Percentiles rank a stretch among this genome's conserved stretches.
These are phyloP conservation scores for Rhodotorula sp. DNA, from an alignment of 1,284 basidiomycete genomes.

Conservation along the genomic window DNA sequence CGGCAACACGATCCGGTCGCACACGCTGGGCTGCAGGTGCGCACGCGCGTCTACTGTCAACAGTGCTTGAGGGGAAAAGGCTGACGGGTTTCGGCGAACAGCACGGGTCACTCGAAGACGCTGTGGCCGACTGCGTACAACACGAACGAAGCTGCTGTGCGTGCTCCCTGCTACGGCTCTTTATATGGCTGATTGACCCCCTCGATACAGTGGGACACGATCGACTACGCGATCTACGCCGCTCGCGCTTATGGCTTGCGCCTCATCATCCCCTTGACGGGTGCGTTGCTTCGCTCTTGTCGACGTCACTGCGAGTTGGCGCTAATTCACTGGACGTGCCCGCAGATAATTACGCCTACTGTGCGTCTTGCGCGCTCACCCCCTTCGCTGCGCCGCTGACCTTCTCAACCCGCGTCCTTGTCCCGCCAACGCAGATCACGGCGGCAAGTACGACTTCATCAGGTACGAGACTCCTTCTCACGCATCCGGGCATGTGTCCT, in stretches of 20 bases:
- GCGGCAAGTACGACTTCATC: slow-evolving; percentile 44
- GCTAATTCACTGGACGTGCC: rapidly evolving
- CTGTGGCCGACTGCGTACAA: slow-evolving; percentile 37
- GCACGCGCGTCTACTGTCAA: background rate
- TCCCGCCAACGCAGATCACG: slow-evolving; percentile 27
- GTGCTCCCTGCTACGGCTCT: slow-evolving; percentile 7
- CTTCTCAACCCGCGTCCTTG: background rate
- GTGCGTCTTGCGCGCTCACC: background rate
- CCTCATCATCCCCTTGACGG: slow-evolving; percentile 51
- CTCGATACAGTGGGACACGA: slow-evolving; percentile 45
- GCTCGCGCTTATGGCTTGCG: slow-evolving; percentile 50
- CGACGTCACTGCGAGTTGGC: background rate
- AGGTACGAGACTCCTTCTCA: too few species aligned
- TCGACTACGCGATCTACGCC: slow-evolving; percentile 52
- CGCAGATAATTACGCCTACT: slow-evolving; percentile 39
- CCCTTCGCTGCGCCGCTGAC: background rate
- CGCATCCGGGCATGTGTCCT: too few species aligned
- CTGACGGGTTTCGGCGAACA: slow-evolving; percentile 24
- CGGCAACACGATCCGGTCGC: slow-evolving; percentile 49
- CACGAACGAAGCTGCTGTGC: slow-evolving; percentile 47
- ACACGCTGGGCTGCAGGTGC: slow-evolving; percentile 49
- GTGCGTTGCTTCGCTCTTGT: slow-evolving; percentile 19
- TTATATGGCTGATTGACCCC: background rate
- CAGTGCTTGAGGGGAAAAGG: rapidly evolving
- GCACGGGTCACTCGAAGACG: slow-evolving; percentile 36